Evolutionary conservation across 2,329 filamentous ascomycete species (phyloP).

Genomic region (Diaporthe aspalathi): DNA sequence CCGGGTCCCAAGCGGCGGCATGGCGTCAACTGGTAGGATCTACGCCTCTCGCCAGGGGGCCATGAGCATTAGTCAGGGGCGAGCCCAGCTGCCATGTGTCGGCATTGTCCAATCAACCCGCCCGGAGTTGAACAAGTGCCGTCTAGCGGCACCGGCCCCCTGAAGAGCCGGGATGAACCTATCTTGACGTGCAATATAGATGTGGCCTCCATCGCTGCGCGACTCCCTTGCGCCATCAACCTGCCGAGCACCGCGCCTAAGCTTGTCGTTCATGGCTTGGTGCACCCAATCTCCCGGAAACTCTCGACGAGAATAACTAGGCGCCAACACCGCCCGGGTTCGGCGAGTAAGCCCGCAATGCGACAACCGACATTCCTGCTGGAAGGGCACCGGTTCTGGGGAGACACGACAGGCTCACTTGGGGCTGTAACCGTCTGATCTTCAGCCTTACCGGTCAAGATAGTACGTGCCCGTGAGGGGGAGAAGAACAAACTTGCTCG

Average conservation of each 20-base stretch:
- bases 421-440: constrained; percentile 29
- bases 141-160: not conserved
- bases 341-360: constrained; percentile 13
- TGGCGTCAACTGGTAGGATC: not conserved
- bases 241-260: constrained; percentile 3
- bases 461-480: not conserved
- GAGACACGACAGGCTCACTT: constrained; percentile 17
- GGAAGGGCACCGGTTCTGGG: not conserved
- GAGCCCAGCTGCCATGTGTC: not conserved
- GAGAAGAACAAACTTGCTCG: constrained; percentile 8
- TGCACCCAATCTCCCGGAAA: constrained; percentile 16
- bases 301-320: not conserved
- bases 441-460: constrained; percentile 28
- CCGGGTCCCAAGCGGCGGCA: not conserved
- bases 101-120: constrained; percentile 15
- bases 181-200: not conserved
- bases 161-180: constrained; percentile 17
- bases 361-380: not conserved
- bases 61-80: constrained; percentile 17
- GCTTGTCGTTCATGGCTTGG: constrained; percentile 21
- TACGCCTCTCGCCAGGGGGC: not conserved
- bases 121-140: constrained; percentile 9
- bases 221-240: not conserved
- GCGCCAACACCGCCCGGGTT: not conserved
- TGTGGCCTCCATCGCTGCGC: constrained; percentile 1